These are phyloP conservation scores for Stachybotrys elegans DNA, from an alignment of 2,329 filamentous ascomycete genomes.

Conservation along the genomic window DNA sequence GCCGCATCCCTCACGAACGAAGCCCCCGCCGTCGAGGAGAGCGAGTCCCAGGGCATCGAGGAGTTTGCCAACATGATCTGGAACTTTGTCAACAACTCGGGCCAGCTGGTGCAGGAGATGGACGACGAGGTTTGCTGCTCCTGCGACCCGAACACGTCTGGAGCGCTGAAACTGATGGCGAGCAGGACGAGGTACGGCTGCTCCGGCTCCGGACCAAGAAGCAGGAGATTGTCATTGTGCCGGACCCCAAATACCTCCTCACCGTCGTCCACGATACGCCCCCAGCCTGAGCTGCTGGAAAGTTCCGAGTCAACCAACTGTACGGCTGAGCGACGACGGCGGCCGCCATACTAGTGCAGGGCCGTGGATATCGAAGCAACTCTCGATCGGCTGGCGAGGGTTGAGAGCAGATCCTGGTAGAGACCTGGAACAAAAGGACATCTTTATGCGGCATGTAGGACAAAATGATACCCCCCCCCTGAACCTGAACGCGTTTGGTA, in stretches of 20 bases:
- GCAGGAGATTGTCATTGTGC: slow-evolving; percentile 79
- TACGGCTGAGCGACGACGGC: too few relatives aligned
- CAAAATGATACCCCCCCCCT: too few relatives aligned
- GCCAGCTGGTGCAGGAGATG: slow-evolving; percentile 64
- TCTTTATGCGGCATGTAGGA: too few relatives aligned
- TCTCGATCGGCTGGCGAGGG: too few relatives aligned
- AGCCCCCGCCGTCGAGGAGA: slow-evolving; percentile 34
- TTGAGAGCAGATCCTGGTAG: too few relatives aligned
- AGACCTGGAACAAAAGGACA: too few relatives aligned
- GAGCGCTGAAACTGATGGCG: slow-evolving; percentile 15
- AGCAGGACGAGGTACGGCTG: slow-evolving; percentile 69
- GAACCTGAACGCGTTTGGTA: too few relatives aligned
- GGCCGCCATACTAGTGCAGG: too few relatives aligned
- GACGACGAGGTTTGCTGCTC: slow-evolving; percentile 56
- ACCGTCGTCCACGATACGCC: slow-evolving; percentile 81
- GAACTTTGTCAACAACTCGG: slow-evolving; percentile 67
- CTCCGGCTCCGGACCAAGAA: slow-evolving; percentile 76
- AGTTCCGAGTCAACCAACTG: too few relatives aligned
- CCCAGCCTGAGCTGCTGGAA: slow-evolving; percentile 55
- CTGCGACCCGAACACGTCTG: neutral
- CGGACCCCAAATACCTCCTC: slow-evolving; percentile 72
- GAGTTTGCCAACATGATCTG: slow-evolving; percentile 73
- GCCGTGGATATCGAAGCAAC: too few relatives aligned
- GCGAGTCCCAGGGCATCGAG: slow-evolving; percentile 56
- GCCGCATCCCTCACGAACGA: slow-evolving; percentile 43